Conservation (phyloP, 2,329 filamentous ascomycete species). For the Talaromyces amestolkiae region DNA sequence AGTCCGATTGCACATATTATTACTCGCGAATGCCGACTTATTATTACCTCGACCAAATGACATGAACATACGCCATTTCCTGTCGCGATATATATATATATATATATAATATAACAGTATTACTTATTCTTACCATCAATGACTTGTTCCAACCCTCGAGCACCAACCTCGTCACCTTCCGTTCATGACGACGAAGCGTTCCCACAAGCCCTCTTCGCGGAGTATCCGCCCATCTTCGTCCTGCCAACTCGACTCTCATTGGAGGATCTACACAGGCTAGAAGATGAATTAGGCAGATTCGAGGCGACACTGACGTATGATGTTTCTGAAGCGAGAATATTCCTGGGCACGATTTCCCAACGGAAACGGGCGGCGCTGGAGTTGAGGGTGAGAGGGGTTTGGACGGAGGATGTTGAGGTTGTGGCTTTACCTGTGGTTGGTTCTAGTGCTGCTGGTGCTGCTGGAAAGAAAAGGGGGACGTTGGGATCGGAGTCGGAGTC, state of each 20-base stretch:
- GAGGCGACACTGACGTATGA: constrained; percentile 66
- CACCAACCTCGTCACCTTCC: constrained; percentile 15
- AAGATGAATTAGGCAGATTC: constrained; percentile 58
- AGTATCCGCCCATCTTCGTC: constrained; percentile 66
- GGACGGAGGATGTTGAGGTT: constrained; percentile 38
- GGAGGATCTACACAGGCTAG: constrained; percentile 62
- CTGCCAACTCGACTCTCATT: constrained; percentile 66
- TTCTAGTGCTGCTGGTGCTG: background rate
- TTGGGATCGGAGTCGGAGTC: background rate
- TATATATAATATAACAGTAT: background rate
- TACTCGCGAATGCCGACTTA: background rate
- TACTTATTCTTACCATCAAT: constrained; percentile 9
- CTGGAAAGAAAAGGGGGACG: background rate
- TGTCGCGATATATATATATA: no score
- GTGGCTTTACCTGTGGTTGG: background rate
- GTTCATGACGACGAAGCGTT: background rate
- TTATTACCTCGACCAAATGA: background rate
- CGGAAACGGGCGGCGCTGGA: constrained; percentile 74
- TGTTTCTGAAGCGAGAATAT: constrained; percentile 66
- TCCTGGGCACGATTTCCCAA: constrained; percentile 70
- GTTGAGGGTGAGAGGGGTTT: constrained; percentile 65
- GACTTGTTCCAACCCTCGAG: constrained; percentile 5
- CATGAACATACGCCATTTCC: background rate
- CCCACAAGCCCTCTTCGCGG: constrained; percentile 29
- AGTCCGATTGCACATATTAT: background rate